These are phyloP conservation scores for Isoetes taiwanensis DNA, from an alignment of 75 land plant species.

Conservation along the genomic window DNA sequence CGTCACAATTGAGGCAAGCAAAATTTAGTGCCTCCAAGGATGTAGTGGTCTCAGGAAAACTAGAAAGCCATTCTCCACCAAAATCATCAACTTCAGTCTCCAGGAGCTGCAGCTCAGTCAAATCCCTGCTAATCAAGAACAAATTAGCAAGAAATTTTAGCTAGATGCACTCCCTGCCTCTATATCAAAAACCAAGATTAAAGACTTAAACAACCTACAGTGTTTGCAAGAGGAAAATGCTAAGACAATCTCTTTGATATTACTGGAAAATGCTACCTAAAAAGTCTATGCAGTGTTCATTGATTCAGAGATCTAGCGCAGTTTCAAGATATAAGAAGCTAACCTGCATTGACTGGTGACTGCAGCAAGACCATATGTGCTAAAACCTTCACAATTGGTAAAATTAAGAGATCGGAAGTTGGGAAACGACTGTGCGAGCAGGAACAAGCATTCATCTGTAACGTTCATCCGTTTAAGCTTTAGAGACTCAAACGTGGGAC, in stretches of 20 bases:
- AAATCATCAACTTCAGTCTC: not conserved
- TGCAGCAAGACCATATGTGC: constrained; percentile 1
- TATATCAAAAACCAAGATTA: not conserved
- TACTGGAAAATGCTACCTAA: not conserved
- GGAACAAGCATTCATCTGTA: not conserved
- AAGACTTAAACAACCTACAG: not conserved
- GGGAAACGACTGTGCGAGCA: not conserved
- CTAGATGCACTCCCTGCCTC: not conserved
- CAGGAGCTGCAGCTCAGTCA: not conserved
- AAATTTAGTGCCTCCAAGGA: not conserved
- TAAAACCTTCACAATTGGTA: constrained; percentile 6
- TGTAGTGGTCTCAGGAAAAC: constrained; percentile 2
- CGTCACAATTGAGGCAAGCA: not conserved
- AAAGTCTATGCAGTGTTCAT: not conserved
- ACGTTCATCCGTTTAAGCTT: not conserved
- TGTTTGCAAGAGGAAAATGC: not conserved
- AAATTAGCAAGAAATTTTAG: not conserved
- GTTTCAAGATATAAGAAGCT: not conserved
- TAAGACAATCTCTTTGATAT: not conserved
- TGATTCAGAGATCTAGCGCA: not conserved
- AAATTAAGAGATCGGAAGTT: not conserved
- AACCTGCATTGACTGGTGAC: not conserved
- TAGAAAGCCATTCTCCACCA: not conserved
- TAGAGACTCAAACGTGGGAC: not conserved
- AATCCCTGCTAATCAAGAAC: not conserved